Evolutionary conservation across 163 green algal genomes (phyloP).

Genomic region (Scenedesmus sp.): DNA sequence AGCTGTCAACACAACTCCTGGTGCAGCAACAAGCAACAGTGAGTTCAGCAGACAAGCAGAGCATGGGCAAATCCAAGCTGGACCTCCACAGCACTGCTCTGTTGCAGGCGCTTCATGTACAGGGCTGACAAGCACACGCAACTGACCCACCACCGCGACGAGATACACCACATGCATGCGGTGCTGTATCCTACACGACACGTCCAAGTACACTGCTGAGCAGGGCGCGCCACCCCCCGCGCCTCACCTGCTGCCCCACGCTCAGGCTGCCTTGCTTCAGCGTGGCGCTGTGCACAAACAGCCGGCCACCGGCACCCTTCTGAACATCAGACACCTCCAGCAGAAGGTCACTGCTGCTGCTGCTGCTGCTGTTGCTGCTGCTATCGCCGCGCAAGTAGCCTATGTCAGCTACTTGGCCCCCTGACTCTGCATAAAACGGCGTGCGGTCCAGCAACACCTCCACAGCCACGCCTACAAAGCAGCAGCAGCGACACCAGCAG

Average conservation of each 20-base stretch:
- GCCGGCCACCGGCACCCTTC: constrained; percentile 80
- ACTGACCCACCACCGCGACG: too few relatives aligned
- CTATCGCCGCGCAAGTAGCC: constrained; percentile 58
- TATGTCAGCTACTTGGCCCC: constrained; percentile 86
- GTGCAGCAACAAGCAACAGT: too few relatives aligned
- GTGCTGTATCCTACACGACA: too few relatives aligned
- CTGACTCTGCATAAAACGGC: constrained; percentile 95
- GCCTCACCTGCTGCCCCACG: constrained; percentile 65
- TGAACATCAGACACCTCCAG: constrained; percentile 76
- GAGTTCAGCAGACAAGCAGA: neutral
- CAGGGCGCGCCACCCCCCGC: neutral
- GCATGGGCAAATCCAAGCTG: neutral
- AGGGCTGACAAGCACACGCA: too few relatives aligned
- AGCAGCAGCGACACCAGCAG: constrained; percentile 32
- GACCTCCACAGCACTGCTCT: too few relatives aligned
- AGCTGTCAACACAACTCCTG: neutral
- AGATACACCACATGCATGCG: too few relatives aligned
- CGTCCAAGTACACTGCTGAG: too few relatives aligned
- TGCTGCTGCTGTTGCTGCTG: constrained; percentile 30
- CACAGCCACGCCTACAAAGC: constrained; percentile 66
- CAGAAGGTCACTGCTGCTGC: neutral
- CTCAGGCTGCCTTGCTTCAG: constrained; percentile 63
- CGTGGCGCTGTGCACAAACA: constrained; percentile 82
- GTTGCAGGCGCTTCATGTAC: neutral
- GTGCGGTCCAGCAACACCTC: constrained; percentile 90